Percentiles rank a stretch among this genome's conserved stretches.
Conservation (phyloP, 345 rosid species). For the Litchi chinensis region DNA sequence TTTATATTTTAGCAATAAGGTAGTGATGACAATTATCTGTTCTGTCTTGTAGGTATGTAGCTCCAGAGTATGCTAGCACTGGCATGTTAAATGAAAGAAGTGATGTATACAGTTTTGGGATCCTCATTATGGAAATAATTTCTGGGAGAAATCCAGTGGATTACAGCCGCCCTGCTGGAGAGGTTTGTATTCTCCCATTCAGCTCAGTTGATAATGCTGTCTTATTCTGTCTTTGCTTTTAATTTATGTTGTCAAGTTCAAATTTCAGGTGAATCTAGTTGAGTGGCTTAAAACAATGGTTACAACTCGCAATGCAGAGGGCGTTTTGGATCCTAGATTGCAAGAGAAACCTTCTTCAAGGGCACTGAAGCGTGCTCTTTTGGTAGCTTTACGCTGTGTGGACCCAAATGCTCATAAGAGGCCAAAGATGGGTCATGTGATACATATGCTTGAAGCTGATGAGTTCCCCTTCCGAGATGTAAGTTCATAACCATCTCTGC, state of each 20-base stretch:
- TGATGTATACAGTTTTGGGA: constrained; percentile 92
- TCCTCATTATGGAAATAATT: constrained; percentile 88
- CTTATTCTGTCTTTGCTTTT: constrained; percentile 5
- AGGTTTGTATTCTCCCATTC: constrained; percentile 44
- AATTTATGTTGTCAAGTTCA: constrained; percentile 5
- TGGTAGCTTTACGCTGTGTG: constrained; percentile 89
- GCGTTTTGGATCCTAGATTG: constrained; percentile 82
- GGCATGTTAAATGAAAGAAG: constrained; percentile 98
- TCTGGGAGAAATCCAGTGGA: constrained; percentile 98
- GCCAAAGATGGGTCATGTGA: constrained; percentile 95
- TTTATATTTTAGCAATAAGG: not conserved
- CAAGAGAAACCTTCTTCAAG: constrained; percentile 76
- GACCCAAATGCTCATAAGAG: constrained; percentile 95
- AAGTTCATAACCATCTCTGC: constrained; percentile 24
- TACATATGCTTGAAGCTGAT: constrained; percentile 98
- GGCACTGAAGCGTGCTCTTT: constrained; percentile 82
- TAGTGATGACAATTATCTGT: not conserved
- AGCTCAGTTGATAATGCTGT: constrained; percentile 7
- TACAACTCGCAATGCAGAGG: constrained; percentile 76
- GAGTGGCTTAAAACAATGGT: constrained; percentile 97
- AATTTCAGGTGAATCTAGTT: constrained; percentile 78
- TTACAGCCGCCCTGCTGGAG: constrained; percentile 81
- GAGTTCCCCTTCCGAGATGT: constrained; percentile 81
- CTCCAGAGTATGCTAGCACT: constrained; percentile 97
- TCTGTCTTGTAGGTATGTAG: constrained; percentile 64